Base-by-base conservation (phyloP, 345 rosid species). In the Arabidopsis suecica region DNA sequence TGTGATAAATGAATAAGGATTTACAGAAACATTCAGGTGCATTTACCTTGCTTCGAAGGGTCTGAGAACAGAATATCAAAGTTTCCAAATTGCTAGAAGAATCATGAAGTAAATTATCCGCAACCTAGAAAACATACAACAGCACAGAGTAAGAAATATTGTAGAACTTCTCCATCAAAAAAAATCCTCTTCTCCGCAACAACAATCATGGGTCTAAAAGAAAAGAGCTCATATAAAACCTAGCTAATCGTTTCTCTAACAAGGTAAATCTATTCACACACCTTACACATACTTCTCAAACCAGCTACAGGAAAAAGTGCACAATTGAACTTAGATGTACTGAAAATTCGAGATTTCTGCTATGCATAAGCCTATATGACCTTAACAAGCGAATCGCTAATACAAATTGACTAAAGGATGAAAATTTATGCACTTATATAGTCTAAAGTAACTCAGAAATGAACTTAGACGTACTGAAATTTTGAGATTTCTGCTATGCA, bases 21-120 rank as follows among this genome's bases (percentile, higher is more conserved):
- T 75, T 45, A 1, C 28, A 83, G 61, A 69, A 8, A 54, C 11
- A 3, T 34, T 3, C 9, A 59, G 49, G 32, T 58, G 68, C 41
- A 25, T 72, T 89, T 92, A 96, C 99, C 98, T 96, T 96, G 97
- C 98, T 91, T 84, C 99, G 80, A 70, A 96, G 99, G n/a, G 99
- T 96, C 81, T 93, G 99, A 41, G 99, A 96, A 77, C 98, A 96
- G 82, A 96, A 96, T 77, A 96, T 96, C 72, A 93, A 84, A 59
- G 99, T 96, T 80, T 96, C 98, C 74, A 87, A 78, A 86, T 96
- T 96, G 91, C 98, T 96, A 9, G 93, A 83, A 61, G 94, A 82
- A 83, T 96, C 99, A 57, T 96, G 99, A 72, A 96, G 98, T 84
- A 96, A 85, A 82, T 96, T 96, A 85, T 96, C 99, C 82, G 98